These are phyloP conservation scores for Knufia fluminis DNA, from an alignment of 2,329 filamentous ascomycete species.

Conservation along the genomic window DNA sequence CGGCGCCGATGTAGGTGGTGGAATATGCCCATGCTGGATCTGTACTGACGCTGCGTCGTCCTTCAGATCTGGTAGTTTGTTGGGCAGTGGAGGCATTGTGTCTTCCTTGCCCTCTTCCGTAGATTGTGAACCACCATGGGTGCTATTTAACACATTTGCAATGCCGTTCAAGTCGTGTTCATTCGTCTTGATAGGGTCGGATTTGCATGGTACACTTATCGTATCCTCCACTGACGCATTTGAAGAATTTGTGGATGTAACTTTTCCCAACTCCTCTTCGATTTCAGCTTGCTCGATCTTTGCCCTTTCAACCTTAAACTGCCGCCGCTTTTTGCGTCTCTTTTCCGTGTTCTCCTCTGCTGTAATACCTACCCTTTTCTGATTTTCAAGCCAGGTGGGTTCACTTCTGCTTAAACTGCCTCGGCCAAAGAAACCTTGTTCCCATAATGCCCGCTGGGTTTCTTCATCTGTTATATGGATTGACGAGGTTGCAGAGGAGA, in stretches of 20 bases:
- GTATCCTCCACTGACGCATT: not conserved
- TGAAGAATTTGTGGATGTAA: constrained; percentile 26
- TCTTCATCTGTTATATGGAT: constrained; percentile 71
- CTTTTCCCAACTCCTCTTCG: constrained; percentile 56
- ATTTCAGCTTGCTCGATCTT: constrained; percentile 76
- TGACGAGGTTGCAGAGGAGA: constrained; percentile 71
- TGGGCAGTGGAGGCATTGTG: not conserved
- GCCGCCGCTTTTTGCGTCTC: constrained; percentile 68
- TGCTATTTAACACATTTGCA: constrained; percentile 19
- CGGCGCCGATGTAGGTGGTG: not conserved
- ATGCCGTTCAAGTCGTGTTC: constrained; percentile 18
- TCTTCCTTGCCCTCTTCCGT: not conserved
- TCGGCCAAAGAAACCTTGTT: constrained; percentile 96
- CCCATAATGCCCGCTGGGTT: constrained; percentile 77
- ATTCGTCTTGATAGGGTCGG: constrained; percentile 19
- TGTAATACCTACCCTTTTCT: constrained; percentile 67
- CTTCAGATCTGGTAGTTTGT: not conserved
- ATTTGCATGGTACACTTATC: not conserved
- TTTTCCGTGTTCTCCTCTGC: constrained; percentile 72
- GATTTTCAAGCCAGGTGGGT: constrained; percentile 80
- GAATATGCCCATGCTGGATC: constrained; percentile 9
- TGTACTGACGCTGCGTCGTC: constrained; percentile 12
- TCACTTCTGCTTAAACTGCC: constrained; percentile 88
- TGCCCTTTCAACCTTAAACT: constrained; percentile 88
- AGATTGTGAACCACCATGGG: not conserved